Percentiles rank a stretch among this genome's conserved stretches.
Evolutionary conservation across 148 eudicot species (phyloP).

Genomic region (Fagopyrum homotropicum): DNA sequence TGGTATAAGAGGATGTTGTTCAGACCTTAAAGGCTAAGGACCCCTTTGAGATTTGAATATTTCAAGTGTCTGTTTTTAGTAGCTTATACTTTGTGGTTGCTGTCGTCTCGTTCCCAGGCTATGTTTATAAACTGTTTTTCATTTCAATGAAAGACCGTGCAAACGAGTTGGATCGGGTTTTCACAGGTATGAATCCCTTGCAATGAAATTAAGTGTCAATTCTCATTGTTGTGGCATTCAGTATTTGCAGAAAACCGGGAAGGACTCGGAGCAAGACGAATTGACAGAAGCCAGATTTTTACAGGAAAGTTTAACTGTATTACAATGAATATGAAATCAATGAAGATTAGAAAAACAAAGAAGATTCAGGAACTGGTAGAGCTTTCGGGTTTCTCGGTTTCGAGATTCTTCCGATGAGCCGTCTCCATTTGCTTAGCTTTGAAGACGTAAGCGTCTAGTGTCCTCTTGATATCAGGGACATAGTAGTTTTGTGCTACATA

Average conservation of each 20-base stretch:
- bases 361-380: background rate
- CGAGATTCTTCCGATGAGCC: slow-evolving; percentile 20
- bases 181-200: background rate
- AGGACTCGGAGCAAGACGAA: background rate
- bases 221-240: background rate
- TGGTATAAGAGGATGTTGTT: slow-evolving; percentile 9
- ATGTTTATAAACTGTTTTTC: too few relatives aligned
- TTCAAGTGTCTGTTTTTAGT: slow-evolving; percentile 1
- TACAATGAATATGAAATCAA: background rate
- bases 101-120: background rate
- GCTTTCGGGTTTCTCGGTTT: background rate
- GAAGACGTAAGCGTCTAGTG: background rate
- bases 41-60: background rate
- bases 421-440: slow-evolving; percentile 17
- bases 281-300: background rate
- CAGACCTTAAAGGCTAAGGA: too few relatives aligned
- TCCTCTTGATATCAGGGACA: slow-evolving; percentile 15
- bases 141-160: too few relatives aligned
- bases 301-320: background rate
- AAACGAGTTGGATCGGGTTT: background rate
- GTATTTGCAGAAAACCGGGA: background rate
- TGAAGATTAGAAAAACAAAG: slow-evolving; percentile 2
- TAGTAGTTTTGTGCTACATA: slow-evolving; percentile 21
- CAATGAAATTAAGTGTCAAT: background rate
- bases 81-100: background rate